phyloP scores from a whole-genome alignment of 345 rosid genomes.

The Citrus sinensis region DVS_A1.0 CM039163.1:3533001-3533500 shows the following conservation, averaged over 20 bases:
- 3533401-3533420: slow-evolving; percentile 30
- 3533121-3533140: slow-evolving; percentile 41
- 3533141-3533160: slow-evolving; percentile 38
- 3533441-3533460: slow-evolving; percentile 55
- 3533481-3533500: slow-evolving; percentile 50
- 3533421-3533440: slow-evolving; percentile 52
- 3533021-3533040: slow-evolving; percentile 40
- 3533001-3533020: slow-evolving; percentile 40
- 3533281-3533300: slow-evolving; percentile 31
- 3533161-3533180: slow-evolving; percentile 32
- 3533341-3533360: slow-evolving; percentile 58
- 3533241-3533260: slow-evolving; percentile 49
- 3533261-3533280: slow-evolving; percentile 52
- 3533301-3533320: slow-evolving; percentile 39
- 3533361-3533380: slow-evolving; percentile 54
- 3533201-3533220: slow-evolving; percentile 56
- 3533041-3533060: slow-evolving; percentile 46
- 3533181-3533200: slow-evolving; percentile 43
- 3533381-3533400: slow-evolving; percentile 40
- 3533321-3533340: slow-evolving; percentile 39
- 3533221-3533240: slow-evolving; percentile 51
- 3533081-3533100: slow-evolving; percentile 58
- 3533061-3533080: slow-evolving; percentile 42
- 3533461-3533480: slow-evolving; percentile 61
- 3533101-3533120: slow-evolving; percentile 52